phyloP scores from a whole-genome alignment of 495 filamentous ascomycete species.

The Xylaria flabelliformis region DNA sequence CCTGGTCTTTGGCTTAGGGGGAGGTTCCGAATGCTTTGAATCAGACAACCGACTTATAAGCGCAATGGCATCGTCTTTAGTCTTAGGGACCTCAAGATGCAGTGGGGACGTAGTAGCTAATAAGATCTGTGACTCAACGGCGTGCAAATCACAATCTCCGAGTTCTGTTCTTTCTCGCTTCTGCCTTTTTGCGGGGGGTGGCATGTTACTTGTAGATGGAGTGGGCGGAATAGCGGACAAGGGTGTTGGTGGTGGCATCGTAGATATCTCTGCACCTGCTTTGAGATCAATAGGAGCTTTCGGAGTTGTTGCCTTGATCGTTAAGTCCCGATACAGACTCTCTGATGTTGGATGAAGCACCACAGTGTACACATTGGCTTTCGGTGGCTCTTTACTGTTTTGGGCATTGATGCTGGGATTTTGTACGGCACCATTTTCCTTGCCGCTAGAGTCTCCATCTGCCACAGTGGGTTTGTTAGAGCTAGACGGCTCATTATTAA shows the following conservation, averaged over 20 bases:
- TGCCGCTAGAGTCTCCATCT: conserved; percentile 40
- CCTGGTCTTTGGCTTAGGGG: conserved; percentile 83
- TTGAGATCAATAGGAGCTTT: conserved; percentile 53
- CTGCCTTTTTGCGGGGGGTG: conserved; percentile 69
- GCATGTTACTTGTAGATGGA: conserved; percentile 56
- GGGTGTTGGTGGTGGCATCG: conserved; percentile 70
- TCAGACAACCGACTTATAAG: conserved; percentile 74
- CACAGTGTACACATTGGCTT: conserved; percentile 73
- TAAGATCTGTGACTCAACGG: conserved; percentile 74
- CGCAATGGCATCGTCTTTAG: conserved; percentile 67
- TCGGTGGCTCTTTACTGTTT: conserved; percentile 56
- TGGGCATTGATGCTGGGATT: conserved; percentile 52
- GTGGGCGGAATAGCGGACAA: conserved; percentile 67
- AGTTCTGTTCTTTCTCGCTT: conserved; percentile 74
- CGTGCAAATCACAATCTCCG: conserved; percentile 71
- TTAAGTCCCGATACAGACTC: conserved; percentile 74
- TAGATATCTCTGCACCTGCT: conserved; percentile 57
- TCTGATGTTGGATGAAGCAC: conserved; percentile 86
- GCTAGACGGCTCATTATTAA: conserved; percentile 41
- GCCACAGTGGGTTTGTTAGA: conserved; percentile 41
- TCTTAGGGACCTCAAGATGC: conserved; percentile 74
- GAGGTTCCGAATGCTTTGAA: conserved; percentile 74
- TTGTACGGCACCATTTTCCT: conserved; percentile 61
- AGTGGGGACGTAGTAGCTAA: conserved; percentile 74
- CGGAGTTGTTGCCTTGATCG: conserved; percentile 75